A percentile compares a stretch with the other conserved stretches of the same genome.
phyloP scores from a whole-genome alignment of 371 early-diverging fungal genomes.

The Massospora cicadina region DNA sequence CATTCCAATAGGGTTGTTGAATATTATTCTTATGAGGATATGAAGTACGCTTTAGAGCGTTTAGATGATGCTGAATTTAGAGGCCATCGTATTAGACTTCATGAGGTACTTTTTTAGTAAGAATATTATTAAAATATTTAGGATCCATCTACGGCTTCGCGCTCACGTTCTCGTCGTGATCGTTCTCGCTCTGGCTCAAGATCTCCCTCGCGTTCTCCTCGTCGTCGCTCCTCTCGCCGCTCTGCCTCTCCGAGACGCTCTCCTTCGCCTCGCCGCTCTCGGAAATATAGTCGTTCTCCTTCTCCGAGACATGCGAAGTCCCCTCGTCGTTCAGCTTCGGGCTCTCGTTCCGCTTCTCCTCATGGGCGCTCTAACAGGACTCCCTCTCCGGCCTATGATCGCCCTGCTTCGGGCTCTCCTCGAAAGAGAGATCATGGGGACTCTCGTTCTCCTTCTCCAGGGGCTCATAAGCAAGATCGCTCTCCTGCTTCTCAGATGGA shows the following conservation, averaged over 20 bases:
- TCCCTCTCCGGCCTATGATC: background rate
- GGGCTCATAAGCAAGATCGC: background rate
- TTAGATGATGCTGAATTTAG: constrained; percentile 74
- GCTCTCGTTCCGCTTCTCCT: background rate
- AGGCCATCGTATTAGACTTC: constrained; percentile 55
- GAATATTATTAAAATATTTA: background rate
- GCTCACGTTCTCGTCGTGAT: background rate
- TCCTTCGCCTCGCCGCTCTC: background rate
- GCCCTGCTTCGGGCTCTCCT: background rate
- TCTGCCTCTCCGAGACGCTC: constrained; percentile 1
- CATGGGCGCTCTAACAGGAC: background rate
- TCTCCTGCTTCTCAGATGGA: background rate
- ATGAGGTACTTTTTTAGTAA: constrained; percentile 33
- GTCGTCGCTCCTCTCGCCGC: constrained; percentile 9
- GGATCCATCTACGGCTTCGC: background rate
- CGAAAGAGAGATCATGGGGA: background rate
- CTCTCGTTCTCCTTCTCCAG: background rate
- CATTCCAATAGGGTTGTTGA: constrained; percentile 57
- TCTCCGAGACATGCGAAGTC: background rate
- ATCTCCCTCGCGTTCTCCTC: constrained; percentile 9
- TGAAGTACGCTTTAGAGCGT: constrained; percentile 68
- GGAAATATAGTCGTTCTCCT: background rate
- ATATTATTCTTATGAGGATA: constrained; percentile 58
- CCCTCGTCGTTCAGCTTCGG: background rate
- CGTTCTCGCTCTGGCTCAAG: constrained; percentile 1